phyloP scores from a whole-genome alignment of 495 filamentous ascomycete species.

The Trichoderma virens region DNA sequence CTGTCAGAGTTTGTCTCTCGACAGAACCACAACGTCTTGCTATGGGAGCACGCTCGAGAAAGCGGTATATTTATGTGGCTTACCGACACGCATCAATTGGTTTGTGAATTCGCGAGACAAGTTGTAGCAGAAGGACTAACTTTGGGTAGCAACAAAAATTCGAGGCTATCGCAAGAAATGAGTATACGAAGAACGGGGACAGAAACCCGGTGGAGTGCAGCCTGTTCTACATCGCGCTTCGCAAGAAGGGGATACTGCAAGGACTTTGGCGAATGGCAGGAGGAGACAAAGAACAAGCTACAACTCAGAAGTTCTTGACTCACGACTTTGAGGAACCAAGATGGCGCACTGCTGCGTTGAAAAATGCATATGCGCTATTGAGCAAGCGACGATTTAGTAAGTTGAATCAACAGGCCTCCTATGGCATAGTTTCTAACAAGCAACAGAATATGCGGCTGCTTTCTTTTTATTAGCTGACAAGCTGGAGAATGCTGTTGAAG shows the following conservation, averaged over 20 bases:
- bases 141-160: slow-evolving; percentile 61
- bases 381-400: slow-evolving; percentile 82
- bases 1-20: slow-evolving; percentile 77
- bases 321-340: slow-evolving; percentile 82
- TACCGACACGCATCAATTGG: slow-evolving; percentile 42
- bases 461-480: slow-evolving; percentile 92
- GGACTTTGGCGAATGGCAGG: slow-evolving; percentile 94
- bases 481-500: slow-evolving; percentile 73
- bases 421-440: background rate
- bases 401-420: slow-evolving; percentile 16
- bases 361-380: slow-evolving; percentile 96
- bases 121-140: background rate
- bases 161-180: slow-evolving; percentile 81
- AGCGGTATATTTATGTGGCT: slow-evolving; percentile 96
- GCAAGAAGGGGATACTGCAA: slow-evolving; percentile 84
- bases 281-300: slow-evolving; percentile 78
- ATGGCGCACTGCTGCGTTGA: slow-evolving; percentile 86
- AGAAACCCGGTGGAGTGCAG: slow-evolving; percentile 94
- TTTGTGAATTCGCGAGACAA: background rate
- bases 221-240: slow-evolving; percentile 82
- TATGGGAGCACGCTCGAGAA: slow-evolving; percentile 79
- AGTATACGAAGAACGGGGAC: slow-evolving; percentile 81
- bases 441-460: slow-evolving; percentile 80
- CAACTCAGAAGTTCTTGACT: slow-evolving; percentile 66
- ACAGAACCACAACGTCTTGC: slow-evolving; percentile 67